phyloP scores from a whole-genome alignment of 192 early-diverging fungal species.

The Umbelopsis sp. region DNA sequence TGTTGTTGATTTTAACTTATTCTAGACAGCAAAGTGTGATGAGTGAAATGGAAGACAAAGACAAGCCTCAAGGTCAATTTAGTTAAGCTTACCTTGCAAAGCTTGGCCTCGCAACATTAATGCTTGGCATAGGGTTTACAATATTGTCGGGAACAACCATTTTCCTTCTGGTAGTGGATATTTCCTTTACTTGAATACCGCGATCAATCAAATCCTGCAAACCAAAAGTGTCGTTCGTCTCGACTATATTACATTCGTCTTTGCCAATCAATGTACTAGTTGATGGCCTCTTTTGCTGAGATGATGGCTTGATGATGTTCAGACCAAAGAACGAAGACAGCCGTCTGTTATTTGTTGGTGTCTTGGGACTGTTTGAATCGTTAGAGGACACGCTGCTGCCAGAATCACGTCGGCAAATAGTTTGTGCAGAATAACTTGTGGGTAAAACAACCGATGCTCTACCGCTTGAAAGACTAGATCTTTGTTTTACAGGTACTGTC shows the following conservation, averaged over 20 bases:
- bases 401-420: background rate
- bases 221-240: conserved; percentile 8
- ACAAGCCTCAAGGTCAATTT: background rate
- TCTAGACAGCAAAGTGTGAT: background rate
- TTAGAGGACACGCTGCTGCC: conserved; percentile 1
- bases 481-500: conserved; percentile 1
- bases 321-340: background rate
- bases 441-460: background rate
- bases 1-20: background rate
- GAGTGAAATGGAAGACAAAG: background rate
- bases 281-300: background rate
- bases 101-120: conserved; percentile 37
- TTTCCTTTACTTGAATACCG: conserved; percentile 46
- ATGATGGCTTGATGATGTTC: background rate
- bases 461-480: conserved; percentile 5
- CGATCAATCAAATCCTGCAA: conserved; percentile 36
- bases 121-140: conserved; percentile 29
- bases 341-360: background rate
- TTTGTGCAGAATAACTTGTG: background rate
- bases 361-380: background rate
- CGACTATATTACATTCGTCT: background rate
- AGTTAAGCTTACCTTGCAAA: conserved; percentile 19
- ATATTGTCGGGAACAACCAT: conserved; percentile 41
- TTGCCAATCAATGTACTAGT: background rate
- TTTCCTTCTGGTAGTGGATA: conserved; percentile 37